A percentile compares a stretch with the other conserved stretches of the same genome.
These are phyloP conservation scores for Lipomyces mesembrius DNA, from an alignment of 805 yeast species.

Conservation along the genomic window DNA sequence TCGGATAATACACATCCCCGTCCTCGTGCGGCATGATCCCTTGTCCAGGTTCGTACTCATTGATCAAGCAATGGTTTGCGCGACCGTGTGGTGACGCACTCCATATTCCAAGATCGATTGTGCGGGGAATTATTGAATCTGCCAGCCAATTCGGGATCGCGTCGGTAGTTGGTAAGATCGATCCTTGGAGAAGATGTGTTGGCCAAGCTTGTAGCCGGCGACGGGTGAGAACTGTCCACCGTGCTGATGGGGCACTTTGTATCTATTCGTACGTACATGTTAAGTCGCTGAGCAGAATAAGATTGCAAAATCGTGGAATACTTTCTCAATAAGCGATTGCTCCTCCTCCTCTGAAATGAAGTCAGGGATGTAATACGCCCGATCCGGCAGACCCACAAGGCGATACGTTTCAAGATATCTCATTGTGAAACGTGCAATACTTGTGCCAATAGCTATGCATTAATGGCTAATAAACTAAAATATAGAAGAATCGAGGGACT, in stretches of 20 bases:
- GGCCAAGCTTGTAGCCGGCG: conserved; percentile 36
- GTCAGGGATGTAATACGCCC: conserved; percentile 27
- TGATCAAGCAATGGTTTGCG: conserved; percentile 33
- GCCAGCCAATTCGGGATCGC: conserved; percentile 27
- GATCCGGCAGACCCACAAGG: conserved; percentile 15
- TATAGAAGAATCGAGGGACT: no score
- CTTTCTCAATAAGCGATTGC: conserved; percentile 23
- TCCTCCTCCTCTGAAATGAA: conserved; percentile 28
- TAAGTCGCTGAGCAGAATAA: not conserved
- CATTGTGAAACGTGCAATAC: not conserved
- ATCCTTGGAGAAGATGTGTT: conserved; percentile 28
- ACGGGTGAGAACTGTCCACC: conserved; percentile 31
- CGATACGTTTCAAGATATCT: conserved; percentile 18
- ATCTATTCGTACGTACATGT: conserved; percentile 12
- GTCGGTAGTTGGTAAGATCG: conserved; percentile 27
- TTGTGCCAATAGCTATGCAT: not conserved
- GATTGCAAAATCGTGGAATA: conserved; percentile 2
- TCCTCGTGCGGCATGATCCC: conserved; percentile 38
- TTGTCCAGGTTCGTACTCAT: conserved; percentile 33
- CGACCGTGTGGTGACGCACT: conserved; percentile 20
- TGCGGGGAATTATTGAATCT: conserved; percentile 20
- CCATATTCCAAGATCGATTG: conserved; percentile 31
- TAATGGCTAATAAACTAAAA: not conserved
- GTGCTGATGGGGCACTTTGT: conserved; percentile 17
- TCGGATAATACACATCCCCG: conserved; percentile 34